These are phyloP conservation scores for Trichoderma sp. DNA, from an alignment of 2,329 filamentous ascomycete genomes.

Conservation along the genomic window DNA sequence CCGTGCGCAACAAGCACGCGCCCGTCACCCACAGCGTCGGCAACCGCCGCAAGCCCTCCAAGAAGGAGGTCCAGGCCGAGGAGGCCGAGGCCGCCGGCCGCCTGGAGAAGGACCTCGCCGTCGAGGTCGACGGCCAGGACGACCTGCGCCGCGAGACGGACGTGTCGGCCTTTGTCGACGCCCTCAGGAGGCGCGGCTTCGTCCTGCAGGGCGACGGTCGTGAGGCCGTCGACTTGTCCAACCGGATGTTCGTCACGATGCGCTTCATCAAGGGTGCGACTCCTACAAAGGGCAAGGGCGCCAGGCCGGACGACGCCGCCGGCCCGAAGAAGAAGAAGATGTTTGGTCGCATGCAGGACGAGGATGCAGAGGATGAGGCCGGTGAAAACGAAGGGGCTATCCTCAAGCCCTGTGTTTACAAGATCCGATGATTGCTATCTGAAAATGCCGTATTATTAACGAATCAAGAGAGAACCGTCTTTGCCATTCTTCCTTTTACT, in stretches of 20 bases:
- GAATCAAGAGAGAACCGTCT: neutral
- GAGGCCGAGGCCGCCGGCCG: slow-evolving; percentile 48
- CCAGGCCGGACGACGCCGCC: slow-evolving; percentile 52
- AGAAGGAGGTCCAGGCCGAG: slow-evolving; percentile 48
- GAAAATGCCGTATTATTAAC: neutral
- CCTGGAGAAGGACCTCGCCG: slow-evolving; percentile 56
- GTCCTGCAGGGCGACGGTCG: slow-evolving; percentile 65
- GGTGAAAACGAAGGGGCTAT: slow-evolving; percentile 62
- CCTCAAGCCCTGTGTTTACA: slow-evolving; percentile 95
- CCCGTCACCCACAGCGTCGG: slow-evolving; percentile 69
- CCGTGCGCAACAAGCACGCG: slow-evolving; percentile 36
- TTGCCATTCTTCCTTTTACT: neutral
- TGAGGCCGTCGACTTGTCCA: slow-evolving; percentile 70
- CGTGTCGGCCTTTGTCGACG: slow-evolving; percentile 80
- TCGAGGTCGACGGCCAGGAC: slow-evolving; percentile 68
- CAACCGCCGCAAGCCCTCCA: slow-evolving; percentile 43
- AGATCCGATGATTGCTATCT: slow-evolving; percentile 61
- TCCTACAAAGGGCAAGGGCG: slow-evolving; percentile 73
- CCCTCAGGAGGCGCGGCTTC: slow-evolving; percentile 77
- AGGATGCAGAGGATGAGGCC: slow-evolving; percentile 55
- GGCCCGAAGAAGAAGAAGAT: slow-evolving; percentile 44
- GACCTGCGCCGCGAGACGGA: slow-evolving; percentile 72
- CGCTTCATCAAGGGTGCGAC: slow-evolving; percentile 81
- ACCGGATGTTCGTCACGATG: slow-evolving; percentile 99
- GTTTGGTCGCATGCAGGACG: slow-evolving; percentile 52